phyloP scores from a whole-genome alignment of 495 filamentous ascomycete species.

The Penicillium coprophilum region DNA sequence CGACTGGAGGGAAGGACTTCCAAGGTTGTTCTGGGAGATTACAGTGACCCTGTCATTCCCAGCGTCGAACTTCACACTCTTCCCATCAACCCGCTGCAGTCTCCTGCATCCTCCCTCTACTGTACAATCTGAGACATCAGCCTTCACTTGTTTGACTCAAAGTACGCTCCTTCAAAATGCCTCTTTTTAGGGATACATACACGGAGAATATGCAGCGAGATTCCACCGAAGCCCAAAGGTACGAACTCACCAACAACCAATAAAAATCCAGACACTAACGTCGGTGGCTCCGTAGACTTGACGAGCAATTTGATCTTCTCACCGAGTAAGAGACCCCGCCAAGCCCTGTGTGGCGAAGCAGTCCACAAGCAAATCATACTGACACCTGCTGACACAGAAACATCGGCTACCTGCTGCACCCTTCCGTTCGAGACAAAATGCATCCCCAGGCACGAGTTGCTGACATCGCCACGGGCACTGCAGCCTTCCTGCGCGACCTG shows the following conservation, averaged over 20 bases:
- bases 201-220: constrained; percentile 11
- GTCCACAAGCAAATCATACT: background rate
- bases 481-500: constrained; percentile 31
- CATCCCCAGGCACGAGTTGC: constrained; percentile 17
- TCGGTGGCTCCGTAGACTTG: background rate
- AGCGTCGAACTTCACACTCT: background rate
- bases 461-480: constrained; percentile 26
- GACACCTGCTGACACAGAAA: constrained; percentile 6
- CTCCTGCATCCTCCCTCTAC: background rate
- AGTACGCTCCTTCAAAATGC: background rate
- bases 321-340: constrained; percentile 1
- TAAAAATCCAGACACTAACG: background rate
- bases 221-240: constrained; percentile 11
- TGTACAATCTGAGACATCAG: background rate
- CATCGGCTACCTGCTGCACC: constrained; percentile 17
- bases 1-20: background rate
- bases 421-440: constrained; percentile 12
- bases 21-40: background rate
- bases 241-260: background rate
- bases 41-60: background rate
- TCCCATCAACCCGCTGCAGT: background rate
- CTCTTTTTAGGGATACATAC: constrained; percentile 5
- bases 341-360: background rate
- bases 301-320: constrained; percentile 7
- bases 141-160: no score